Conservation (phyloP, 2,329 filamentous ascomycete species). For the Aspergillus pseudoterreus region DNA sequence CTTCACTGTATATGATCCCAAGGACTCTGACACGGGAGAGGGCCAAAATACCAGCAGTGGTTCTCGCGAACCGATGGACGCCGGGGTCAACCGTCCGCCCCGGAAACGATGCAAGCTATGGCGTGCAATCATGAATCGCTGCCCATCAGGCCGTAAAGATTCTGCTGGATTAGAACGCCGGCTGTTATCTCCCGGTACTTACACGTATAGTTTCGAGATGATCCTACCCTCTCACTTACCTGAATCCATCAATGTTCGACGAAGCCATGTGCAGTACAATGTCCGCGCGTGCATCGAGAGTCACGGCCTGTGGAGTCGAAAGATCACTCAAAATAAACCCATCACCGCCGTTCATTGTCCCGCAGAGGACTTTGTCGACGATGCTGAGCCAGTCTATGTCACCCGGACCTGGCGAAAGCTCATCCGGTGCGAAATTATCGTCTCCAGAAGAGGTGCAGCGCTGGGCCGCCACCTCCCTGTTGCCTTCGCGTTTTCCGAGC, state of each 20-base stretch:
- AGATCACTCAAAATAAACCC: constrained; percentile 2
- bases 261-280: constrained; percentile 10
- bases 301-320: constrained; percentile 2
- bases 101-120: constrained; percentile 4
- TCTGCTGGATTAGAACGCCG: not conserved
- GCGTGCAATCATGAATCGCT: constrained; percentile 2
- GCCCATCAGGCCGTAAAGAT: not conserved
- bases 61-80: not conserved
- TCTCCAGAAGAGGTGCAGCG: constrained; percentile 10
- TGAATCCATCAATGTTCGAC: constrained; percentile 10
- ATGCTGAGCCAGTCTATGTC: constrained; percentile 10
- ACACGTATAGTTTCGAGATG: constrained; percentile 14
- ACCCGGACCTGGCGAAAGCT: constrained; percentile 6
- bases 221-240: constrained; percentile 11
- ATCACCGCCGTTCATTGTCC: constrained; percentile 12
- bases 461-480: constrained; percentile 10
- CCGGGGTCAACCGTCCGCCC: not conserved
- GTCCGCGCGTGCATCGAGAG: constrained; percentile 9
- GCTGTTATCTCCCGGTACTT: constrained; percentile 6
- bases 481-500: constrained; percentile 7
- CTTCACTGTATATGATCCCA: constrained; percentile 7
- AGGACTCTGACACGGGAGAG: not conserved
- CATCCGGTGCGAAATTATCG: constrained; percentile 8
- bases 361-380: constrained; percentile 11
- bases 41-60: not conserved